A percentile compares a stretch with the other conserved stretches of the same genome.
These are phyloP conservation scores for Botrytis paeoniae DNA, from an alignment of 2,329 filamentous ascomycete genomes.

Conservation along the genomic window DNA sequence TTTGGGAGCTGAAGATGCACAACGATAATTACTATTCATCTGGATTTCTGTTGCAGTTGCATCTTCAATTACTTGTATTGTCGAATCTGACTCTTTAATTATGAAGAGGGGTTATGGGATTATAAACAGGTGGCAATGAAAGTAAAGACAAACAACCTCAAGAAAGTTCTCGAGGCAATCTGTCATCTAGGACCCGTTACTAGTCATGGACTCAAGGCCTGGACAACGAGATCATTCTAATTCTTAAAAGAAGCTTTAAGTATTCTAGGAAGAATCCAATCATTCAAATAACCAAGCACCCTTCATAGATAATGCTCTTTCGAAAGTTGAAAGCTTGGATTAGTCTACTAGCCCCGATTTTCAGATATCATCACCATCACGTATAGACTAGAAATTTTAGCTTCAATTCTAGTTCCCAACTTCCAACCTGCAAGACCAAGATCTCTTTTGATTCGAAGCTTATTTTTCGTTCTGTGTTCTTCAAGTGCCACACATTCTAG, in stretches of 20 bases:
- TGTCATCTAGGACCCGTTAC: not conserved
- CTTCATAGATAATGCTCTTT: not conserved
- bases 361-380: not conserved
- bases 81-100: no score
- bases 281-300: not conserved
- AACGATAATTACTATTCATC: not conserved
- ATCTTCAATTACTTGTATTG: not conserved
- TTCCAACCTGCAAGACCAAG: not conserved
- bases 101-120: not conserved
- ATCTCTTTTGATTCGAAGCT: not conserved
- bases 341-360: not conserved
- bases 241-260: not conserved
- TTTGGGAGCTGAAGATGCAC: not conserved
- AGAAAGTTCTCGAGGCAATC: not conserved
- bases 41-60: not conserved
- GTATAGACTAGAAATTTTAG: not conserved
- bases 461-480: not conserved
- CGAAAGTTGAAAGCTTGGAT: not conserved
- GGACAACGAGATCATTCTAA: not conserved
- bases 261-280: rapidly evolving
- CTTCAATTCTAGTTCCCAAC: not conserved
- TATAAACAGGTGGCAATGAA: not conserved
- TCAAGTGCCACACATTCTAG: no score
- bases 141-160: not conserved
- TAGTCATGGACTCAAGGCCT: not conserved